phyloP scores from a whole-genome alignment of 345 rosid species.

The Bretschneidera sinensis region DNA sequence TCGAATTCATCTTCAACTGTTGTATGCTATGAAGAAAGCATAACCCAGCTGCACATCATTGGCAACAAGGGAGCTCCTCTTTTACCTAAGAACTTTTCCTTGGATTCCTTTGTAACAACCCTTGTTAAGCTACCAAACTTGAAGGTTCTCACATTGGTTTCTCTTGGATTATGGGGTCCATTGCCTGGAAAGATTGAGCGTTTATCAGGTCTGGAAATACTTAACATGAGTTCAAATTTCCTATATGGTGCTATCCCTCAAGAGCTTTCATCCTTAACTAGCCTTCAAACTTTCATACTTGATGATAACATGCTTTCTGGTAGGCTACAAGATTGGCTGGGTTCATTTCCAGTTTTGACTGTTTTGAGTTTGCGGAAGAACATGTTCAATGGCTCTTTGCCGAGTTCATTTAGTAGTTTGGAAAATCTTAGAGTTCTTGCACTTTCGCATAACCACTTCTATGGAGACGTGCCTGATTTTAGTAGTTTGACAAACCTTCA shows the following conservation, averaged over 20 bases:
- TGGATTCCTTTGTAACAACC: constrained; percentile 71
- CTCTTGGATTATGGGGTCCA: constrained; percentile 90
- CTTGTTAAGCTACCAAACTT: constrained; percentile 65
- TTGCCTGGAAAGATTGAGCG: constrained; percentile 67
- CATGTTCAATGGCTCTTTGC: constrained; percentile 65
- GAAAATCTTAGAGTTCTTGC: constrained; percentile 72
- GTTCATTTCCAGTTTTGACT: constrained; percentile 46
- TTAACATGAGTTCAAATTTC: constrained; percentile 80
- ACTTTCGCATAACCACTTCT: constrained; percentile 72
- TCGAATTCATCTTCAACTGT: constrained; percentile 62
- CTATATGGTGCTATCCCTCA: constrained; percentile 59
- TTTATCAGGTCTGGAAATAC: constrained; percentile 65
- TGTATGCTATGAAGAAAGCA: constrained; percentile 71
- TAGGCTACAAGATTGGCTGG: constrained; percentile 57
- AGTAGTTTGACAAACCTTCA: constrained; percentile 73
- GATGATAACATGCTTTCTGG: constrained; percentile 80
- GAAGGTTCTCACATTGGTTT: constrained; percentile 79
- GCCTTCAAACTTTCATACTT: constrained; percentile 72
- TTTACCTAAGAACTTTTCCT: constrained; percentile 65
- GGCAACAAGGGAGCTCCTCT: constrained; percentile 46
- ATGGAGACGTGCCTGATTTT: constrained; percentile 67
- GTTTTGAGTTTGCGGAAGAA: constrained; percentile 81
- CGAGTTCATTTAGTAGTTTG: constrained; percentile 55
- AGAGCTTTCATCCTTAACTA: constrained; percentile 50
- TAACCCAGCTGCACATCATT: constrained; percentile 76